Evolutionary conservation across 73 alveolate genomes (phyloP).

Genomic region (Stentor coeruleus): DNA sequence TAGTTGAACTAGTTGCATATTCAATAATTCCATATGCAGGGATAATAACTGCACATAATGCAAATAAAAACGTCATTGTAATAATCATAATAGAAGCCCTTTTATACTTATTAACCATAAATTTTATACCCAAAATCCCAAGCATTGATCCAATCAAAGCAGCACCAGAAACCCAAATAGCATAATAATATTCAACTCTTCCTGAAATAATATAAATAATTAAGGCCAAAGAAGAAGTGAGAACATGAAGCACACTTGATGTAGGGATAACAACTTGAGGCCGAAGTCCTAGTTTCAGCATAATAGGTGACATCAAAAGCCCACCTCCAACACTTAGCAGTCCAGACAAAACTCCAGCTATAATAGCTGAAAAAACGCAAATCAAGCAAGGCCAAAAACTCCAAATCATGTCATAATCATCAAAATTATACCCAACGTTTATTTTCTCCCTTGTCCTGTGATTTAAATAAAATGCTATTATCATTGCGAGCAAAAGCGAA

Average conservation of each 20-base stretch:
- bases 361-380: conserved; percentile 12
- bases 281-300: conserved; percentile 31
- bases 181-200: neutral
- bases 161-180: neutral
- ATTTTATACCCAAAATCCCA: conserved; percentile 7
- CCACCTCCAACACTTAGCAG: conserved; percentile 45
- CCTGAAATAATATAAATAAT: neutral
- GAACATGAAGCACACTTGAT: conserved; percentile 28
- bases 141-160: neutral
- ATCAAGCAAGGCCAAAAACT: neutral
- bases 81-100: conserved; percentile 16
- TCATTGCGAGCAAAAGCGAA: neutral
- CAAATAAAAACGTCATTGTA: neutral
- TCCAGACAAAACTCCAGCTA: conserved; percentile 41
- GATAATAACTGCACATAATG: neutral
- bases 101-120: neutral
- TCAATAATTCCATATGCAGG: neutral
- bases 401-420: conserved; percentile 17
- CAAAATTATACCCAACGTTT: conserved; percentile 12
- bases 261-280: conserved; percentile 36
- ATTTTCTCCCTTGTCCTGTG: neutral
- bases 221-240: conserved; percentile 14
- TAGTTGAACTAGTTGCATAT: neutral
- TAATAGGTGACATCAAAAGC: conserved; percentile 33
- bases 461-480: neutral